phyloP scores from a whole-genome alignment of 164 flowering plant genomes.

The Piper longum region DNA sequence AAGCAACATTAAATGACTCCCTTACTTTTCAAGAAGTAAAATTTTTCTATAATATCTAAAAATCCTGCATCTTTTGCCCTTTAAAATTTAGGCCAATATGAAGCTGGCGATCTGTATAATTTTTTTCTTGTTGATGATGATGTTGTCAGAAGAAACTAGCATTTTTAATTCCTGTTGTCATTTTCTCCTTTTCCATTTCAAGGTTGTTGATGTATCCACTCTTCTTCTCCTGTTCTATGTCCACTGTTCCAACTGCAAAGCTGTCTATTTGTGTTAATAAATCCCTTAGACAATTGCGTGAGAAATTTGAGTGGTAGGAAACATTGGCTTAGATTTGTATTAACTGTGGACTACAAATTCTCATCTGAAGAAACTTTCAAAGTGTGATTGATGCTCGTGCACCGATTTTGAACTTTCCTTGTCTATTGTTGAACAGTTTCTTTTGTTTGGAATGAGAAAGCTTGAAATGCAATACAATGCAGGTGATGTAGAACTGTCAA shows the following conservation, averaged over 20 bases:
- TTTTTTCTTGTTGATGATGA: too few species aligned
- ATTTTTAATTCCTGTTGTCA: too few species aligned
- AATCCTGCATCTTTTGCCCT: neutral
- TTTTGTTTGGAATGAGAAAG: neutral
- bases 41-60: neutral
- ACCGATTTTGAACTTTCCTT: neutral
- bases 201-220: too few species aligned
- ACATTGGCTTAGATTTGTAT: neutral
- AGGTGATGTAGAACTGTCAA: constrained; percentile 93
- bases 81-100: too few species aligned
- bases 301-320: neutral
- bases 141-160: too few species aligned
- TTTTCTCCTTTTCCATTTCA: too few species aligned
- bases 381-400: neutral
- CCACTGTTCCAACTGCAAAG: too few species aligned
- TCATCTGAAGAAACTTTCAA: too few species aligned
- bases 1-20: neutral
- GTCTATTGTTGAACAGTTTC: neutral
- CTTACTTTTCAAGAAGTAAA: neutral
- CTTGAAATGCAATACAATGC: constrained; percentile 21
- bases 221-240: too few species aligned
- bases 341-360: too few species aligned
- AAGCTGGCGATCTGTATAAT: too few species aligned
- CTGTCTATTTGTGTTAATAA: neutral
- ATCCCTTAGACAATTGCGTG: neutral